phyloP scores from a whole-genome alignment of 1,139 yeast species.

The Suhomyces maxii region DNA sequence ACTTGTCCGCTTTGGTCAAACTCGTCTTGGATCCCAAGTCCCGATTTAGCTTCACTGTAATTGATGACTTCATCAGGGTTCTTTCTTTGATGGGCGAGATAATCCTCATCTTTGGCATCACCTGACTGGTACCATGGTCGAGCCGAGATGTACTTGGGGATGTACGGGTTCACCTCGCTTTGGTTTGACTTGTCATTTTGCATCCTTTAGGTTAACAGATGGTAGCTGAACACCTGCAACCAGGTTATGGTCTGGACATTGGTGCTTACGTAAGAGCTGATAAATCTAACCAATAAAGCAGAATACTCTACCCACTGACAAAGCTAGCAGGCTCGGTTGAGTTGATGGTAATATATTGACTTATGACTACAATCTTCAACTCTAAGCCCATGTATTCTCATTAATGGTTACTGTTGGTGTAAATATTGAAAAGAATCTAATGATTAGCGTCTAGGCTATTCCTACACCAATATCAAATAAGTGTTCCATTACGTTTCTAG shows the following conservation, averaged over 20 bases:
- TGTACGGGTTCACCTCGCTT: conserved; percentile 16
- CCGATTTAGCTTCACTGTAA: conserved; percentile 32
- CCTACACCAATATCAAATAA: too few relatives aligned
- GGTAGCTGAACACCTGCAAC: not conserved
- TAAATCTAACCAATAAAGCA: not conserved
- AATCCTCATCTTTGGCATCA: conserved; percentile 28
- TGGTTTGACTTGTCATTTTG: conserved; percentile 7
- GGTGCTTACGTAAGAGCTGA: not conserved
- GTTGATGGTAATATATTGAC: too few relatives aligned
- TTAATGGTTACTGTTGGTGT: too few relatives aligned
- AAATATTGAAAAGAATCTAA: too few relatives aligned
- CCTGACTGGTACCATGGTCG: conserved; percentile 17
- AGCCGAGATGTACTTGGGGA: conserved; percentile 18
- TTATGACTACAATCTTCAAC: too few relatives aligned
- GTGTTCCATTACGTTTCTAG: too few relatives aligned
- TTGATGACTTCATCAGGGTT: conserved; percentile 30
- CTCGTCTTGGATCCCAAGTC: conserved; percentile 37
- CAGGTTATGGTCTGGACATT: too few relatives aligned
- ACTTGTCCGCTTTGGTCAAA: conserved; percentile 17
- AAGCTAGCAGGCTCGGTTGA: too few relatives aligned
- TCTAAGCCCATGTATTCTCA: too few relatives aligned
- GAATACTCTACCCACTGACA: not conserved
- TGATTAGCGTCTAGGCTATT: too few relatives aligned
- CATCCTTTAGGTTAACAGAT: not conserved
- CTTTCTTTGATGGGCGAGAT: conserved; percentile 52